Evolutionary conservation across 73 alveolate genomes (phyloP), one percentile per base, ranked within the genome.

Genomic region (Paramecium tetraurelia): DNA sequence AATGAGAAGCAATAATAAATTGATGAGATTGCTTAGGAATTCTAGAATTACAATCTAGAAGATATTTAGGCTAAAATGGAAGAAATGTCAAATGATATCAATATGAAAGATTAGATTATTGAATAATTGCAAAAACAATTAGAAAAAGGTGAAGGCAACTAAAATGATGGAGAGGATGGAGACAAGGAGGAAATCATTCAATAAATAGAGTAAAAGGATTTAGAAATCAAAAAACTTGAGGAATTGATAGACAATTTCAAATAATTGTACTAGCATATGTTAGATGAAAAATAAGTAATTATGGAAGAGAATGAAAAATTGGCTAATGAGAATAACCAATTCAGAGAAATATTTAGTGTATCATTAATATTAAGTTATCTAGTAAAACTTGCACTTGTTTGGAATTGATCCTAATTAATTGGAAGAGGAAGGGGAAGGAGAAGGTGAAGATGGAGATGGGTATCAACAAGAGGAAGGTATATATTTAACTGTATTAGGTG

Each of bases 291-390:
- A 46, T 35, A 80, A 80, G 90, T 80, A 9, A 43, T 80, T 38
- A 80, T 80, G 90, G 90, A 80, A 3, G 90, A 80, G 24, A 80
- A 80, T 46, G 90, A 80, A 43, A 80, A 80, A 44, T 18, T 80
- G 50, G 72, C 70, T 16, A 80, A 80, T 48, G 90, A 80, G 20
- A 80, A 80, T 24, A 80, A 80, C 10, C 46, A 80, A 80, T 80
- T 80, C 29, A 80, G 90, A 63, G 90, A 80, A 41, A 80, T 80
- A 40, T 80, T 80, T 46, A 80, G 90, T 80, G 90, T 80, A 80
- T 72, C n/a, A 4, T 72, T 80, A 80, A n/a, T 2, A n/a, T 7
- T 44, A 5, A 12, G n/a, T 38, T 44, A 43, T 80, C 16, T 22
- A 80, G 90, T 46, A 80, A 80, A 80, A 80, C 53, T 80, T 80